phyloP scores from a whole-genome alignment of 1,139 yeast species.

The Sugiyamaella japonica region DNA sequence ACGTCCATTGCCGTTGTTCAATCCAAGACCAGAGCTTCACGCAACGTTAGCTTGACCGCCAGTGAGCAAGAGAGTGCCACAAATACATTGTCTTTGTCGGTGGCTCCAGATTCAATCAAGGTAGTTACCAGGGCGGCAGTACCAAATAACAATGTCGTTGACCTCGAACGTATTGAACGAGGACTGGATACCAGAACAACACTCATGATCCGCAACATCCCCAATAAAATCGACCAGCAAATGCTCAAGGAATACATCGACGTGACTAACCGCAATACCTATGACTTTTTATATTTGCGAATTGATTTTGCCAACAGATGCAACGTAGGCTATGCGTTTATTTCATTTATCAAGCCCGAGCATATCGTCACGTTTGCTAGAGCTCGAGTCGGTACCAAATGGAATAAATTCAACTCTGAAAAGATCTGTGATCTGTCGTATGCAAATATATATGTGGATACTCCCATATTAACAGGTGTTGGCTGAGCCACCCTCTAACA shows the following conservation, averaged over 20 bases:
- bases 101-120: no score
- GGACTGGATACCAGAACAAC: conserved; percentile 50
- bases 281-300: conserved; percentile 55
- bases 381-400: conserved; percentile 49
- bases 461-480: background rate
- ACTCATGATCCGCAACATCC: conserved; percentile 53
- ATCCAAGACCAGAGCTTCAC: background rate
- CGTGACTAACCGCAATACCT: conserved; percentile 49
- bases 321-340: conserved; percentile 56
- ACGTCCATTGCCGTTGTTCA: background rate
- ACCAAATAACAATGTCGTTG: conserved; percentile 41
- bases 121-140: conserved; percentile 38
- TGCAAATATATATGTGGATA: conserved; percentile 45
- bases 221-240: conserved; percentile 50
- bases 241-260: conserved; percentile 49
- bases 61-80: background rate
- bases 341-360: conserved; percentile 48
- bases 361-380: conserved; percentile 48
- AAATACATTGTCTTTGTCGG: background rate
- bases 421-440: conserved; percentile 52
- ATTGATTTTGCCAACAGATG: conserved; percentile 53
- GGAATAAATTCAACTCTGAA: conserved; percentile 50
- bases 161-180: conserved; percentile 41
- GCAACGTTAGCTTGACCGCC: background rate
- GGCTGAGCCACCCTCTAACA: conserved; percentile 1